These are phyloP conservation scores for Helicocarpus griseus DNA, from an alignment of 2,329 filamentous ascomycete species.

Conservation along the genomic window DNA sequence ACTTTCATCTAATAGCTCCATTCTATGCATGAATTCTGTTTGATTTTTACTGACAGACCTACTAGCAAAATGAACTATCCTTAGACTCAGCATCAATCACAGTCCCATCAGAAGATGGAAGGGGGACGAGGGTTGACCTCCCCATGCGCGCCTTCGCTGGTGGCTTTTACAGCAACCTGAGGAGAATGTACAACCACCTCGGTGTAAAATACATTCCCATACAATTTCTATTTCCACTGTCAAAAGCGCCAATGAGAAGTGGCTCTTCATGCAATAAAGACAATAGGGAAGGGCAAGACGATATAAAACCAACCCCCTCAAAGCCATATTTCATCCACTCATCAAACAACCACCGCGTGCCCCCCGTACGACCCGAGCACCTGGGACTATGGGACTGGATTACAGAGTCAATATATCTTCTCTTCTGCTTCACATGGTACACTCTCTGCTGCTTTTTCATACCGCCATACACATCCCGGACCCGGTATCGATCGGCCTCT, in stretches of 20 bases:
- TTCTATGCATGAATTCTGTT: not conserved
- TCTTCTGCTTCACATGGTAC: slow-evolving; percentile 46
- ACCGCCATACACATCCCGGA: slow-evolving; percentile 20
- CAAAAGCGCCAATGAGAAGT: slow-evolving; percentile 18
- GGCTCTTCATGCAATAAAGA: slow-evolving; percentile 3
- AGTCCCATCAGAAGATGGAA: slow-evolving; percentile 18
- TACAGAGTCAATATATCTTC: slow-evolving; percentile 36
- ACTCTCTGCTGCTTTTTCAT: slow-evolving; percentile 43
- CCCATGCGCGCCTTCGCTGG: slow-evolving; percentile 45
- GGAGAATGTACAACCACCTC: slow-evolving; percentile 47
- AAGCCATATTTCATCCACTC: slow-evolving; percentile 43
- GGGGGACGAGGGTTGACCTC: slow-evolving; percentile 33
- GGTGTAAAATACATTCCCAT: slow-evolving; percentile 41
- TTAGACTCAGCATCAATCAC: slow-evolving; percentile 38
- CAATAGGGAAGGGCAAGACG: not conserved
- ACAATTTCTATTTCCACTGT: slow-evolving; percentile 46
- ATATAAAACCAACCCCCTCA: slow-evolving; percentile 1
- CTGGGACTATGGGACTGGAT: slow-evolving; percentile 30
- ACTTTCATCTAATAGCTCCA: not conserved
- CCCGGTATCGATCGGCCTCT: slow-evolving; percentile 3
- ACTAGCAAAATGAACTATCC: slow-evolving; percentile 34
- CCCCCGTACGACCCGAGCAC: slow-evolving; percentile 33
- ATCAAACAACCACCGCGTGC: slow-evolving; percentile 44
- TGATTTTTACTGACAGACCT: slow-evolving; percentile 7
- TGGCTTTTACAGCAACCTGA: slow-evolving; percentile 48